Percentiles rank a stretch among this genome's conserved stretches.
Evolutionary conservation across 2,329 filamentous ascomycete genomes (phyloP).

Genomic region (Lecanicillium sp.): DNA sequence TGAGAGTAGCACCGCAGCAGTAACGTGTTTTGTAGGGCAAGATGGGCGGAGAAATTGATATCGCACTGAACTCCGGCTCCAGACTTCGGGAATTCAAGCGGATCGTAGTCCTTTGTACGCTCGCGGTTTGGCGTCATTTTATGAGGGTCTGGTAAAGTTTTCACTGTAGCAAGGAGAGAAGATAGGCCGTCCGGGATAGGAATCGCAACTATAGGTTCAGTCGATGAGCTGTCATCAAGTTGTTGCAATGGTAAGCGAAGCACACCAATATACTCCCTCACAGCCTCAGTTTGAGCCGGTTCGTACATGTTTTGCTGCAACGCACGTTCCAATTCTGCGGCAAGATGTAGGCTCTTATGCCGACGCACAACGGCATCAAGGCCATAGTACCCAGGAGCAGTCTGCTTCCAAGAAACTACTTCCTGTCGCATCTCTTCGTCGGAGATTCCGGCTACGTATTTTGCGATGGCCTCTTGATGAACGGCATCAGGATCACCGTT

Average conservation of each 20-base stretch:
- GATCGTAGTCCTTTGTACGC: constrained; percentile 45
- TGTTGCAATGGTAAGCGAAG: constrained; percentile 31
- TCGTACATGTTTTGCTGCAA: constrained; percentile 40
- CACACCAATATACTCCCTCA: constrained; percentile 42
- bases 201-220: constrained; percentile 20
- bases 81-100: constrained; percentile 68
- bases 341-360: constrained; percentile 50
- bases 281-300: constrained; percentile 21
- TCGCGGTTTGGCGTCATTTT: constrained; percentile 41
- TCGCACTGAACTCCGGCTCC: constrained; percentile 81
- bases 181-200: constrained; percentile 25
- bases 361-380: constrained; percentile 35
- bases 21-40: constrained; percentile 75
- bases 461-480: constrained; percentile 21
- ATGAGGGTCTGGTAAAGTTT: constrained; percentile 39
- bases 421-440: constrained; percentile 34
- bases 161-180: constrained; percentile 32
- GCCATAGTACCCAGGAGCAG: constrained; percentile 10
- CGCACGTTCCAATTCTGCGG: constrained; percentile 45
- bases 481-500: constrained; percentile 11
- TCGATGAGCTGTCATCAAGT: neutral
- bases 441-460: constrained; percentile 46
- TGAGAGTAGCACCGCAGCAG: constrained; percentile 77
- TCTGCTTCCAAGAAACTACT: constrained; percentile 20
- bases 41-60: constrained; percentile 81